A percentile compares a stretch with the other conserved stretches of the same genome.
phyloP scores from a whole-genome alignment of 2,329 filamentous ascomycete species.

The Keithomyces neogunnii region DNA sequence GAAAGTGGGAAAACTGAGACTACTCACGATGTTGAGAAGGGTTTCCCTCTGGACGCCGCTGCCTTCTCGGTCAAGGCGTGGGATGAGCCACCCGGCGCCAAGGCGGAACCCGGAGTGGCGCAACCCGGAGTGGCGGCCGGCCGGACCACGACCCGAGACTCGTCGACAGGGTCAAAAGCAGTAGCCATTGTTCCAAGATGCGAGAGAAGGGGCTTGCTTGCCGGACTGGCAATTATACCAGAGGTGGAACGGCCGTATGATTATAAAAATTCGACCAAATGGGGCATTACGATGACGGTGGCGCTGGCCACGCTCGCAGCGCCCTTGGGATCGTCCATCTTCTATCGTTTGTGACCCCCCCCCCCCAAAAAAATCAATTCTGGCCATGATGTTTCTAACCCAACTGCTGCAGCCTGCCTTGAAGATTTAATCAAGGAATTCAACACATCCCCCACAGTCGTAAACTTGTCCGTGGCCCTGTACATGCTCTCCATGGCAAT shows the following conservation, averaged over 20 bases:
- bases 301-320: slow-evolving; percentile 69
- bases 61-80: neutral
- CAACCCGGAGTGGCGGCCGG: slow-evolving; percentile 1
- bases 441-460: slow-evolving; percentile 52
- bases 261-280: slow-evolving; percentile 69
- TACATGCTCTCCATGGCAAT: slow-evolving; percentile 81
- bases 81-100: neutral
- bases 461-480: slow-evolving; percentile 68
- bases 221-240: slow-evolving; percentile 60
- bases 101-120: neutral
- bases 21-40: neutral
- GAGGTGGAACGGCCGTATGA: slow-evolving; percentile 71
- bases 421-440: slow-evolving; percentile 55
- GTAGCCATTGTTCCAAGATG: slow-evolving; percentile 33
- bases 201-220: slow-evolving; percentile 62
- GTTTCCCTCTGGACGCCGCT: neutral
- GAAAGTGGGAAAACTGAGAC: neutral
- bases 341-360: slow-evolving; percentile 56
- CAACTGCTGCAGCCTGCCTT: slow-evolving; percentile 50
- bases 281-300: slow-evolving; percentile 72
- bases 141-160: slow-evolving; percentile 23
- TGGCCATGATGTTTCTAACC: slow-evolving; percentile 1
- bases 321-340: slow-evolving; percentile 76
- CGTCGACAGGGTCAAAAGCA: slow-evolving; percentile 30
- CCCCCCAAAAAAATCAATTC: too few species aligned